phyloP scores from a whole-genome alignment of 2,329 filamentous ascomycete genomes.

The Colletotrichum karsti region DNA sequence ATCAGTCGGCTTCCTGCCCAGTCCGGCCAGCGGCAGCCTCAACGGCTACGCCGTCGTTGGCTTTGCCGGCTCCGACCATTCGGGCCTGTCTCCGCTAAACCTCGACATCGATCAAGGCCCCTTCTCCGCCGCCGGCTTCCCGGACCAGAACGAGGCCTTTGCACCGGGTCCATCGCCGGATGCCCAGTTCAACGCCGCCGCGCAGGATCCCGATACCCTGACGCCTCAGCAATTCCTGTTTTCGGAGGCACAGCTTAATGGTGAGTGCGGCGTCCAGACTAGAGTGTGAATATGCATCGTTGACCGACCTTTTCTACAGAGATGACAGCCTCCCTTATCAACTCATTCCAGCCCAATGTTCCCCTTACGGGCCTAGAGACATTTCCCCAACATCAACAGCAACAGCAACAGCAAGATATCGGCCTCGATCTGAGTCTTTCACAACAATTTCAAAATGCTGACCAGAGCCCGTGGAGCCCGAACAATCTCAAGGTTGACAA shows the following conservation, averaged over 20 bases:
- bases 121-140: slow-evolving; percentile 43
- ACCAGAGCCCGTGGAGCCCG: slow-evolving; percentile 50
- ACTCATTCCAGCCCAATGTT: slow-evolving; percentile 38
- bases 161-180: slow-evolving; percentile 37
- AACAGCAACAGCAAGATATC: slow-evolving; percentile 39
- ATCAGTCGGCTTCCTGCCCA: slow-evolving; percentile 55
- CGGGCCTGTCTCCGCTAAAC: slow-evolving; percentile 51
- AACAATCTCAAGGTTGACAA: slow-evolving; percentile 43
- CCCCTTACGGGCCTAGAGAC: slow-evolving; percentile 34
- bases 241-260: slow-evolving; percentile 41
- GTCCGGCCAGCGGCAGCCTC: slow-evolving; percentile 60
- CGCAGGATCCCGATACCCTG: slow-evolving; percentile 42
- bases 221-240: slow-evolving; percentile 50
- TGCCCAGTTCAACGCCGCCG: slow-evolving; percentile 38
- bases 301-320: slow-evolving; percentile 31
- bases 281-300: neutral
- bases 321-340: slow-evolving; percentile 38
- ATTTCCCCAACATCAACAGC: slow-evolving; percentile 32
- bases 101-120: slow-evolving; percentile 47
- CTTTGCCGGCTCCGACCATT: slow-evolving; percentile 38
- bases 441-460: slow-evolving; percentile 41
- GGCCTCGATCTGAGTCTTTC: slow-evolving; percentile 49
- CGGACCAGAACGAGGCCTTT: slow-evolving; percentile 42
- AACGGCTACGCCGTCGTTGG: slow-evolving; percentile 59
- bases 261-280: slow-evolving; percentile 34